Evolutionary conservation across 108 stramenopile genomes (phyloP), one percentile per base, ranked within the genome.

Genomic region (Halocafeteria seosinensis): DNA sequence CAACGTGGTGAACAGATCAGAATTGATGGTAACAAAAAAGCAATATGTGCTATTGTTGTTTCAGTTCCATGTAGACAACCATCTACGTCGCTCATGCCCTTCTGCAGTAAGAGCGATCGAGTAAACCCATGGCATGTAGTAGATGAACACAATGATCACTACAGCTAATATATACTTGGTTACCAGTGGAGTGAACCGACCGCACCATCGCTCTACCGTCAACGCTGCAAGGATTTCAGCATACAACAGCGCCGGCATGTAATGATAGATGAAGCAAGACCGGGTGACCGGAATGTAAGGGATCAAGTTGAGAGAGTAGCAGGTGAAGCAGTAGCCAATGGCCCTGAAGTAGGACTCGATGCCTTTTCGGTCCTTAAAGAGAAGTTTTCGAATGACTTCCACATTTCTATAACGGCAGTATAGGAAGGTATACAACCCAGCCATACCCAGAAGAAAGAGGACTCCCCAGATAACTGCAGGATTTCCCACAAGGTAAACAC

Each of bases 401-500:
- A 47, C 42, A 47, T 17, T n/a, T n/a, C 42, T 17, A 11, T 11
- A 12, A 31, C 57, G 57, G 57, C 36, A 59, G 17, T n/a, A 35
- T 33, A 6, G 36, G 57, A 21, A 59, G 13, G 21, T 17, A 12
- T 9, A 55, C 53, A 12, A 8, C 9, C 29, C 2, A 6, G 27
- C 57, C 13, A 59, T 17, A 21, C 11, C 57, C 12, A 6, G 34
- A 8, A 26, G 2, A 6, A 59, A 33, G 13, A 12, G 34, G 57
- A 59, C 25, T 33, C 34, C 34, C 57, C 57, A 59, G 57, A 59
- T 59, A n/a, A 59, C 57, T 2, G 57, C 57, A 2, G 57, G 57
- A 35, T 59, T 59, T 11, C 57, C 57, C 21, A 59, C 2, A 21
- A 59, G 57, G 57, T 59, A 59, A 11, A 59, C 25, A 35, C 17